These are phyloP conservation scores for Acorus calamus DNA, from an alignment of 106 monocot species.

Conservation along the genomic window DNA sequence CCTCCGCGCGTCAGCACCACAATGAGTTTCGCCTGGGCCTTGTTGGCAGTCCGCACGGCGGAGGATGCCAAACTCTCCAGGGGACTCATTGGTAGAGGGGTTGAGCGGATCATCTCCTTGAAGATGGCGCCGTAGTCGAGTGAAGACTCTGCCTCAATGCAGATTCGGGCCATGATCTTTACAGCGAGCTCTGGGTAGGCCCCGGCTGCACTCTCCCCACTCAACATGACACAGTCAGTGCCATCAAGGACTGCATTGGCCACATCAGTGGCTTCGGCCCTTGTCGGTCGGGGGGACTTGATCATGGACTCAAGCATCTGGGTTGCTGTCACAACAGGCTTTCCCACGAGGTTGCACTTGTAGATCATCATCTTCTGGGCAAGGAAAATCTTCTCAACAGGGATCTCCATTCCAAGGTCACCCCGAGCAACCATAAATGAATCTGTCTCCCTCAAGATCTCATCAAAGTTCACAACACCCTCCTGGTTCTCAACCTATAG, in stretches of 20 bases:
- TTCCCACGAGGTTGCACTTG: constrained; percentile 59
- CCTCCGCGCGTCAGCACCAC: constrained; percentile 70
- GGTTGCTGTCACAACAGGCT: constrained; percentile 69
- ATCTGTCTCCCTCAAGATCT: constrained; percentile 66
- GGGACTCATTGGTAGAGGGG: constrained; percentile 71
- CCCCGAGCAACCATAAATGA: constrained; percentile 73
- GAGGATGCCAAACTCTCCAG: constrained; percentile 70
- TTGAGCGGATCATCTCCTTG: constrained; percentile 52
- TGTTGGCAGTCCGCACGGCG: constrained; percentile 58
- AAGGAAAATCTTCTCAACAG: constrained; percentile 77
- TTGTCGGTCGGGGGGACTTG: constrained; percentile 65
- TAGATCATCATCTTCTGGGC: constrained; percentile 89
- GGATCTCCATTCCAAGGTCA: constrained; percentile 77
- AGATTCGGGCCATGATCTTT: constrained; percentile 57
- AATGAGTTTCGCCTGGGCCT: constrained; percentile 45
- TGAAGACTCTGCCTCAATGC: constrained; percentile 68
- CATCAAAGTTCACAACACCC: constrained; percentile 69
- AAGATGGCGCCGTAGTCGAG: constrained; percentile 61
- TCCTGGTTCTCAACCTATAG: constrained; percentile 71
- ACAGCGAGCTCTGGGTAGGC: constrained; percentile 68
- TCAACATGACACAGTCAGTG: constrained; percentile 82
- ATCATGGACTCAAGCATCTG: constrained; percentile 86
- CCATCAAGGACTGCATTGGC: constrained; percentile 74
- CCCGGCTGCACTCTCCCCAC: constrained; percentile 75
- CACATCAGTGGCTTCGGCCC: constrained; percentile 71